These are phyloP conservation scores for Fusarium xylarioides DNA, from an alignment of 2,329 filamentous ascomycete species.

Conservation along the genomic window DNA sequence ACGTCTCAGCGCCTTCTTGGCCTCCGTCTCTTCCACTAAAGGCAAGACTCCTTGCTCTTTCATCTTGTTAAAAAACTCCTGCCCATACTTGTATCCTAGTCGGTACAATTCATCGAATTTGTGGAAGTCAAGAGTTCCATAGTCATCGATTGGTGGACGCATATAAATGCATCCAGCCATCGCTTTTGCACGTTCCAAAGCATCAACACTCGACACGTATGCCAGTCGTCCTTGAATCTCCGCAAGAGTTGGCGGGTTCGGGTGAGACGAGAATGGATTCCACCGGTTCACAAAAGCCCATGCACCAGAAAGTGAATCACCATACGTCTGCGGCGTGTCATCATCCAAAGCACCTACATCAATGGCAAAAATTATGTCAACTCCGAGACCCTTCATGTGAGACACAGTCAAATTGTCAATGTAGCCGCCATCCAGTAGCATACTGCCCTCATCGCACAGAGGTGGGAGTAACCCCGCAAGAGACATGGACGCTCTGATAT, in stretches of 20 bases:
- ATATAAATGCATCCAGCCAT: constrained; percentile 95
- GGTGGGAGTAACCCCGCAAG: constrained; percentile 91
- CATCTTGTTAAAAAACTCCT: constrained; percentile 79
- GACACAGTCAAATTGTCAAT: constrained; percentile 96
- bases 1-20: constrained; percentile 78
- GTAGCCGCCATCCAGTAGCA: constrained; percentile 96
- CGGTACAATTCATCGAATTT: constrained; percentile 98
- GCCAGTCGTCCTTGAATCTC: constrained; percentile 96
- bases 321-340: constrained; percentile 88
- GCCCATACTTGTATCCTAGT: constrained; percentile 86
- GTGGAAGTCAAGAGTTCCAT: constrained; percentile 93
- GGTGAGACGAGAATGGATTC: constrained; percentile 90
- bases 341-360: constrained; percentile 95
- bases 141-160: constrained; percentile 91
- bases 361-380: constrained; percentile 93
- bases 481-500: constrained; percentile 96
- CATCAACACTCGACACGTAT: constrained; percentile 94
- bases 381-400: constrained; percentile 95
- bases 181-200: constrained; percentile 90
- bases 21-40: constrained; percentile 75
- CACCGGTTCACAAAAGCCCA: constrained; percentile 96
- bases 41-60: constrained; percentile 80
- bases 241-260: constrained; percentile 92
- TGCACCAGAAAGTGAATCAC: constrained; percentile 91
- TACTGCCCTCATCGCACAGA: constrained; percentile 94